These are phyloP conservation scores for Xanthoconium separans DNA, from an alignment of 1,284 basidiomycete species.

Conservation along the genomic window DNA sequence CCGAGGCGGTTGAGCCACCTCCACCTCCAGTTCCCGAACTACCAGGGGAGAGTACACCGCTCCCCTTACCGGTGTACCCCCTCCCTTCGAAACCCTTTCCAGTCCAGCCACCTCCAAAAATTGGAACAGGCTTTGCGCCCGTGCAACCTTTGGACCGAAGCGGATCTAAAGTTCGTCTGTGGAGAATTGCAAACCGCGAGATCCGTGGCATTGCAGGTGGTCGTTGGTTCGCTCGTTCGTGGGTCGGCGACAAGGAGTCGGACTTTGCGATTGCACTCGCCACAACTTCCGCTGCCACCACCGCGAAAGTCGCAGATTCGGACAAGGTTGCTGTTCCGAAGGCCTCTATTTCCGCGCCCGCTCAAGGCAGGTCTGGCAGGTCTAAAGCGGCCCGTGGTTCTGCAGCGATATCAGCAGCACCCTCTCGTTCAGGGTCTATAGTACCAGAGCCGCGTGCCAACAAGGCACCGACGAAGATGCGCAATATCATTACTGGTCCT, in stretches of 20 bases:
- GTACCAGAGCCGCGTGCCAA: conserved; percentile 42
- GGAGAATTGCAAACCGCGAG: conserved; percentile 71
- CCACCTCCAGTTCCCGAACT: conserved; percentile 42
- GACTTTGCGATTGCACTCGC: conserved; percentile 44
- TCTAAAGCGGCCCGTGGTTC: conserved; percentile 39
- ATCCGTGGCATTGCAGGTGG: conserved; percentile 77
- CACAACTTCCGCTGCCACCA: conserved; percentile 29
- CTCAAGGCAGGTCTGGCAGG: conserved; percentile 38
- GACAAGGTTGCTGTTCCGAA: conserved; percentile 35
- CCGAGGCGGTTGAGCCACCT: conserved; percentile 24
- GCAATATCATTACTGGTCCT: conserved; percentile 46
- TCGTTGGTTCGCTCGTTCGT: conserved; percentile 70
- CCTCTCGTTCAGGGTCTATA: conserved; percentile 53
- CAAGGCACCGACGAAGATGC: conserved; percentile 58
- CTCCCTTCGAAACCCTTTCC: conserved; percentile 76
- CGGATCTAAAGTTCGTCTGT: conserved; percentile 58
- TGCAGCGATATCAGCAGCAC: conserved; percentile 44
- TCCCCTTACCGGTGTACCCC: conserved; percentile 71
- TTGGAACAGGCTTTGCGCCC: conserved; percentile 68
- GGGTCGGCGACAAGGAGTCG: conserved; percentile 79
- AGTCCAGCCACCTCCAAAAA: conserved; percentile 72
- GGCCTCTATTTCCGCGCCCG: conserved; percentile 42
- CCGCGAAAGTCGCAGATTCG: conserved; percentile 31
- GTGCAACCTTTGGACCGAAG: conserved; percentile 62
- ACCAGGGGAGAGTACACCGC: conserved; percentile 54